Conservation (phyloP, 805 yeast genomes). For the Candida taoyuanica region DNA sequence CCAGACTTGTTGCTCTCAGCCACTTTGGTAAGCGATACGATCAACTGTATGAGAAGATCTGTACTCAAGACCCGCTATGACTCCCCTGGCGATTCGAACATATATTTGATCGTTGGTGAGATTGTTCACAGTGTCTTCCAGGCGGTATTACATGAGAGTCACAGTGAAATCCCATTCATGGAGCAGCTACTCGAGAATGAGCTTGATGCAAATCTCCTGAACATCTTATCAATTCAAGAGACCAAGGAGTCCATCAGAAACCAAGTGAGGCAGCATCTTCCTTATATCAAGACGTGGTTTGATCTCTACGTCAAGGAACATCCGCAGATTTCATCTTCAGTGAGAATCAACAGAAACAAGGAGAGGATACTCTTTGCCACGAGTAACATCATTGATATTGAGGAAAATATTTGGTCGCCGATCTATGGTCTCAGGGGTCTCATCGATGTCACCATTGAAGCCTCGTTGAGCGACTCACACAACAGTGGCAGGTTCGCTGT, state of each 20-base stretch:
- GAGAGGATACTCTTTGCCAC: slow-evolving; percentile 45
- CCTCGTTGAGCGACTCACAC: slow-evolving; percentile 36
- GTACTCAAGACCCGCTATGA: slow-evolving; percentile 53
- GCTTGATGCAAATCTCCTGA: slow-evolving; percentile 41
- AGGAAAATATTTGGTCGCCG: slow-evolving; percentile 91
- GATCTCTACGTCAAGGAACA: slow-evolving; percentile 37
- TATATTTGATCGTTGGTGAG: slow-evolving; percentile 74
- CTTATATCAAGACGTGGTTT: slow-evolving; percentile 52
- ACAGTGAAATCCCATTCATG: slow-evolving; percentile 27
- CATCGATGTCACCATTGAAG: slow-evolving; percentile 82
- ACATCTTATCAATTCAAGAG: slow-evolving; percentile 53
- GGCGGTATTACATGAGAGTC: slow-evolving; percentile 37
- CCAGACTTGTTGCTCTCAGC: slow-evolving; percentile 84
- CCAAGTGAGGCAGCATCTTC: slow-evolving; percentile 43
- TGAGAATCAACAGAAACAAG: slow-evolving; percentile 27
- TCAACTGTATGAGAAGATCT: slow-evolving; percentile 68
- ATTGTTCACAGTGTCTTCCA: slow-evolving; percentile 75
- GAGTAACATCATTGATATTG: slow-evolving; percentile 70
- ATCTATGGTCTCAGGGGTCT: slow-evolving; percentile 84
- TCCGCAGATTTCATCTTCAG: slow-evolving; percentile 23
- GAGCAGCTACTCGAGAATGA: slow-evolving; percentile 33
- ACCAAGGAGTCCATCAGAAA: slow-evolving; percentile 39
- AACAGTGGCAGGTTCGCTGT: slow-evolving; percentile 45
- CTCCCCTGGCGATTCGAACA: slow-evolving; percentile 57
- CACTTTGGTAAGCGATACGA: slow-evolving; percentile 72